These are phyloP conservation scores for Falciphora oryzae DNA, from an alignment of 2,329 filamentous ascomycete genomes.

Conservation along the genomic window DNA sequence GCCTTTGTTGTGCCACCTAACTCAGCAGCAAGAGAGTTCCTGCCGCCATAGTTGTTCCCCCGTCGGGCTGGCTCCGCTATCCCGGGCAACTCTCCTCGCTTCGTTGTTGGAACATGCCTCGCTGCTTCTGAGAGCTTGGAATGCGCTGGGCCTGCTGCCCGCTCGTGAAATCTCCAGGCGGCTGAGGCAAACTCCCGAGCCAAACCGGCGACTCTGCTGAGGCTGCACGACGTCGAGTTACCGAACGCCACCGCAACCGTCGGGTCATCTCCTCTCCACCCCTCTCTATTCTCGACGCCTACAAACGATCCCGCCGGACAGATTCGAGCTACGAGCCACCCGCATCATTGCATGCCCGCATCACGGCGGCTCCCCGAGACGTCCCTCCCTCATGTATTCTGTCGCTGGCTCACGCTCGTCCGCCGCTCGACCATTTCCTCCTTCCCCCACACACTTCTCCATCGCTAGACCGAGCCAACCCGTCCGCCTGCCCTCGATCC, in stretches of 20 bases:
- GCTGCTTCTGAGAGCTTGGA: conserved; percentile 4
- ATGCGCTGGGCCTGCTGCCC: conserved; percentile 3
- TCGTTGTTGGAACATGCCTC: conserved; percentile 3
- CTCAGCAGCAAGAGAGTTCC: neutral
- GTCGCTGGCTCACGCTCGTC: neutral
- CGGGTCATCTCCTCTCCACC: neutral
- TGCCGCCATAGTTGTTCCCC: neutral
- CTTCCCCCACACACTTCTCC: neutral
- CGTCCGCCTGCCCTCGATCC: conserved; percentile 1
- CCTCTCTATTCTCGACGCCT: neutral
- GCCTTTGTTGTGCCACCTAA: neutral
- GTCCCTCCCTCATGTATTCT: conserved; percentile 8
- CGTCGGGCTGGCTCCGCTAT: neutral
- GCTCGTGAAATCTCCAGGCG: neutral
- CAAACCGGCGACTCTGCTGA: neutral
- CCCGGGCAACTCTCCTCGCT: neutral
- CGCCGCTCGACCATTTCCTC: conserved; percentile 1
- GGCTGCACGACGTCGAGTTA: neutral
- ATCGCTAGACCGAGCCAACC: conserved; percentile 4
- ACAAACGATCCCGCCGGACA: neutral
- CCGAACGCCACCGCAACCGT: neutral
- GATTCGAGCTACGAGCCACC: neutral
- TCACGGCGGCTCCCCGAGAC: neutral
- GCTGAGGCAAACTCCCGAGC: neutral
- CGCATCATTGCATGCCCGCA: neutral